These are phyloP conservation scores for Aureobasidium pullulans DNA, from an alignment of 2,329 filamentous ascomycete species.

Conservation along the genomic window DNA sequence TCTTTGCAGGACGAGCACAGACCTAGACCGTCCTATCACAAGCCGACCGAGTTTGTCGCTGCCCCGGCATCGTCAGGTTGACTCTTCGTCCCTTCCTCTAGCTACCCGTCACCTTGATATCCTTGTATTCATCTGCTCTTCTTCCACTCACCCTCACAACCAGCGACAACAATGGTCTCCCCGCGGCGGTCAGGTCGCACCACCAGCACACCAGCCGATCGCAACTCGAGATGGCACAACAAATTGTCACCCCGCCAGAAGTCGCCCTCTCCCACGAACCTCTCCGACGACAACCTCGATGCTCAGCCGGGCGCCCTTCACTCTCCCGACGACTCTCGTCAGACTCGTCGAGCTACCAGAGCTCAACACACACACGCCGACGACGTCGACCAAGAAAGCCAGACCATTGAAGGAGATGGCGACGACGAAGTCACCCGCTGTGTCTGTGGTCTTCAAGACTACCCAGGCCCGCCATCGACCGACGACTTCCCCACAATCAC, in stretches of 20 bases:
- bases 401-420: conserved; percentile 47
- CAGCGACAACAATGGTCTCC: not conserved
- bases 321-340: conserved; percentile 54
- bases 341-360: conserved; percentile 72
- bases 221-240: conserved; percentile 60
- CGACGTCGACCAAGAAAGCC: conserved; percentile 42
- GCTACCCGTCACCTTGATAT: not conserved
- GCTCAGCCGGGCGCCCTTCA: conserved; percentile 43
- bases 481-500: conserved; percentile 34
- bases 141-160: not conserved
- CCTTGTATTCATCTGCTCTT: not conserved
- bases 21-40: not conserved
- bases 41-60: conserved; percentile 2
- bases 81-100: not conserved
- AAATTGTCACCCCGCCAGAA: conserved; percentile 69
- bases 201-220: conserved; percentile 43
- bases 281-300: conserved; percentile 50
- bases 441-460: conserved; percentile 89
- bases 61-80: not conserved
- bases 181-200: conserved; percentile 12
- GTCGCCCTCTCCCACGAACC: conserved; percentile 64
- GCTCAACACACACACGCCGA: conserved; percentile 54
- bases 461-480: conserved; percentile 70
- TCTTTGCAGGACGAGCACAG: not conserved
- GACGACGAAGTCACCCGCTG: conserved; percentile 93